Base-by-base conservation (phyloP, 2,329 filamentous ascomycete species). In the Penicillium sp. region DNA sequence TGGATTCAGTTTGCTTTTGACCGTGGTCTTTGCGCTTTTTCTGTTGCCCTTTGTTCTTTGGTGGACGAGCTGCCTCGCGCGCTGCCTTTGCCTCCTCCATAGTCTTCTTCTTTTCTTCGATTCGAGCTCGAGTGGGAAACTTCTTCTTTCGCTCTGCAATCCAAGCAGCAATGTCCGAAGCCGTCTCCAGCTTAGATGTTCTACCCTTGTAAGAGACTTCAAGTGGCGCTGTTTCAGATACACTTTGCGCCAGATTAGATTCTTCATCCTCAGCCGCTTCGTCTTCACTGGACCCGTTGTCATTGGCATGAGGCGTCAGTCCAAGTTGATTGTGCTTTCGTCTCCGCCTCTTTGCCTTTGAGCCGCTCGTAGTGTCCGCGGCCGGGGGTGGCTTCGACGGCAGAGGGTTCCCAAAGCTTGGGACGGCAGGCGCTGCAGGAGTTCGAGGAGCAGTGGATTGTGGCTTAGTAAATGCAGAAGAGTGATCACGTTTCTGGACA, bases 81-180 rank as follows among this genome's bases (percentile, higher is more conserved):
- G 68, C 69, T 39, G 68, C 66, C 59, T 82, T 87, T 42, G 84
- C 82, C 69, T 89, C 86, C 67, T 86, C 84, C 68, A 81, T 79
- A 62, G 81, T 83, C 67, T 83, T 84, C 66, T 84, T 83, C 69
- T 81, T 86, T 66, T 85, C 83, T 60, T 83, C 71, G 27, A 72
- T 79, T 51, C 89, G 85, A 55, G 84, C 84, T 69, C 84, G 84
- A 2, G 92, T 97, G 2, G 93, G 93, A 69, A 84, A 97, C 47
- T 87, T 86, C 61, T 84, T 87, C 68, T 82, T 88, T 55, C 93
- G 85, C 71, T 96, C 91, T 46, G 85, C 85, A 59, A 95, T 84
- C 85, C 91, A 97, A 7, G 84, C 83, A 23, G 84, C 82, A 51
- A 97, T 80, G 67, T 97, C 91, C 55, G 83, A 83, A 14, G 80